Evolutionary conservation across 2,329 filamentous ascomycete genomes (phyloP), one percentile per base, ranked within the genome.

Genomic region (Trichoderma koningiopsis): DNA sequence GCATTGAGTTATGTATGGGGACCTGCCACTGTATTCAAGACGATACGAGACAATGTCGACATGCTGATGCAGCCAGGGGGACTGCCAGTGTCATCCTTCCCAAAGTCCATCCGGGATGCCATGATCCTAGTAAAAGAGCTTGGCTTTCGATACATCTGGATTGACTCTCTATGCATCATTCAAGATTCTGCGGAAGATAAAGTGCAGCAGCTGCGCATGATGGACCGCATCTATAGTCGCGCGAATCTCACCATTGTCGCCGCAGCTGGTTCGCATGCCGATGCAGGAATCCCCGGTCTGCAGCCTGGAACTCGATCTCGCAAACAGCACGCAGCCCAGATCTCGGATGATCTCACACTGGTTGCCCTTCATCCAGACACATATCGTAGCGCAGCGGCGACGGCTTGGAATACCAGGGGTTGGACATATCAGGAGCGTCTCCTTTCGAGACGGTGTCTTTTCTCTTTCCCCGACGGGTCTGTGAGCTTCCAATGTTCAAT

Each of bases 141-240:
- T 10, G 69, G 70, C 13, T 49, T 70, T 24, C 29, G 59, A 22
- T 71, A 70, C 56, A 52, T 71, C 13, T 71, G 70, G 70, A 59
- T 71, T 31, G 70, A 71, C 24, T 69, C 70, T 1, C 16, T 71
- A 49, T 71, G 70, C 16, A 71, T 71, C 13, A 53, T 71, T 11
- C 70, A 71, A 53, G 70, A 71, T 19, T 68, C 61, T 19, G 6
- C 1, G 22, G 35, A 24, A 0, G 68, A 68, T 19, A 70, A 70
- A 19, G 37, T 27, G 4, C 63, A 60, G 56, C 68, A 70, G 43
- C 62, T 70, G 14, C 37, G 62, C n/a, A 68, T 70, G 47, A 70
- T 70, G 68, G 64, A 68, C 37, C 49, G 47, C 40, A 68, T 70
- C 16, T 70, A 70, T 31, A 68, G 64, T 4, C 64, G 65, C 13